A percentile compares a stretch with the other conserved stretches of the same genome.
These are phyloP conservation scores for Primulina tabacum DNA, from an alignment of 257 asterid species.

Conservation along the genomic window DNA sequence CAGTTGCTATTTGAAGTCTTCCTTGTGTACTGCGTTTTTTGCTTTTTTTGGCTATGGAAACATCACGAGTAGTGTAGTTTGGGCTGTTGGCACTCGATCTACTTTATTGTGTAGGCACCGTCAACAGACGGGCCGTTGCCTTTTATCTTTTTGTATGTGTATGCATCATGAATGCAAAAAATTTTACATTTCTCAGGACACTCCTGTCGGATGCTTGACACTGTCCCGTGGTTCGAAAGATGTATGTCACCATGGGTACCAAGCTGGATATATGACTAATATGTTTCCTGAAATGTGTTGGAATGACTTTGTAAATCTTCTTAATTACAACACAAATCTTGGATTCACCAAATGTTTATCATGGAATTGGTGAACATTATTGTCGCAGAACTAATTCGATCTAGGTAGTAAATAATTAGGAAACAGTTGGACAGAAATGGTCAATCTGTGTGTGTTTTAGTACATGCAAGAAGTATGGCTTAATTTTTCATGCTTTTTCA, in stretches of 20 bases:
- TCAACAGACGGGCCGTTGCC: too few relatives aligned
- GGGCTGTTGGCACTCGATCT: too few relatives aligned
- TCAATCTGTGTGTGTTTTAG: constrained; percentile 15
- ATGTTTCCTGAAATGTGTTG: too few relatives aligned
- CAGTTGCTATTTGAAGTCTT: background rate
- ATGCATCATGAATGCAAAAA: background rate
- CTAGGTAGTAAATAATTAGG: constrained; percentile 22
- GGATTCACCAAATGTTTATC: background rate
- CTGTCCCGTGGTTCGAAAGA: background rate
- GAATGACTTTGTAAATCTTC: too few relatives aligned
- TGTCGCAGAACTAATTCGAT: background rate
- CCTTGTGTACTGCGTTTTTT: background rate
- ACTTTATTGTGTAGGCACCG: too few relatives aligned
- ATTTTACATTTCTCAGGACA: background rate
- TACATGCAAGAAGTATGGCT: constrained; percentile 55
- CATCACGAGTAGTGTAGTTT: background rate
- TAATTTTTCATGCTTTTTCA: constrained; percentile 29
- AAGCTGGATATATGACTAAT: too few relatives aligned
- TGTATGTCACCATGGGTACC: too few relatives aligned
- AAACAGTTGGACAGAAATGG: constrained; percentile 29
- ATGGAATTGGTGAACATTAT: background rate
- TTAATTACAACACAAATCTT: constrained; percentile 4
- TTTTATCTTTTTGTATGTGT: too few relatives aligned
- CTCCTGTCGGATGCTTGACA: background rate
- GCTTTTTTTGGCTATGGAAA: background rate